Conservation (phyloP, 140 eudicot species). For the Cichorium intybus region DNA sequence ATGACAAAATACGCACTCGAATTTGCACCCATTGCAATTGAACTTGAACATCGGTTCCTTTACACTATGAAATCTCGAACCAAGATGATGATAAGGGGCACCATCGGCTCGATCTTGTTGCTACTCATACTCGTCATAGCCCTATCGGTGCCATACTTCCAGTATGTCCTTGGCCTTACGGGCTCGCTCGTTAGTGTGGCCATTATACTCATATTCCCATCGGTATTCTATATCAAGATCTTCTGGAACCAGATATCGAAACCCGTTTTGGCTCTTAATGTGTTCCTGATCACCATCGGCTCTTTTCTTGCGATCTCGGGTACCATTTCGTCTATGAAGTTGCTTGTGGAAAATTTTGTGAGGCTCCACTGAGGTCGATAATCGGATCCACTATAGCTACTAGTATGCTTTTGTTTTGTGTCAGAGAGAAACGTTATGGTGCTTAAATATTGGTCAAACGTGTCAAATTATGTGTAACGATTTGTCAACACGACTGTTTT, state of each 20-base stretch:
- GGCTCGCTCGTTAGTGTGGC: constrained; percentile 75
- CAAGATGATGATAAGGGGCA: constrained; percentile 63
- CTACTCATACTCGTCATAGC: constrained; percentile 57
- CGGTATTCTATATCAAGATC: constrained; percentile 73
- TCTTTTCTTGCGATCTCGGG: constrained; percentile 53
- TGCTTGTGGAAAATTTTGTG: constrained; percentile 42
- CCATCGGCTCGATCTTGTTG: constrained; percentile 63
- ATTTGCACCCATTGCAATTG: constrained; percentile 80
- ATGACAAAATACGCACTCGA: constrained; percentile 91
- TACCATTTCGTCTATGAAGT: constrained; percentile 65
- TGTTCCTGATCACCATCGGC: constrained; percentile 41
- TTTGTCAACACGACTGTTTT: not conserved
- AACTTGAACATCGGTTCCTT: constrained; percentile 67
- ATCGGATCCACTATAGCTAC: not conserved
- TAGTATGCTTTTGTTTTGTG: constrained; percentile 6
- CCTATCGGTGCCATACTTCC: constrained; percentile 81
- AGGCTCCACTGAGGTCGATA: constrained; percentile 33
- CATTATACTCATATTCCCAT: constrained; percentile 62
- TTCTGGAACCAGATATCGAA: constrained; percentile 50
- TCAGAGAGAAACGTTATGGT: not conserved
- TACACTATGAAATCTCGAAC: constrained; percentile 46
- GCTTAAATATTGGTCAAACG: not conserved
- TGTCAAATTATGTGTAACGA: not conserved
- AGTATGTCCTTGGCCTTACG: constrained; percentile 78
- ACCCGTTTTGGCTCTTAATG: constrained; percentile 40